Conservation (phyloP, 1,284 basidiomycete species). For the Caloboletus firmus region DNA sequence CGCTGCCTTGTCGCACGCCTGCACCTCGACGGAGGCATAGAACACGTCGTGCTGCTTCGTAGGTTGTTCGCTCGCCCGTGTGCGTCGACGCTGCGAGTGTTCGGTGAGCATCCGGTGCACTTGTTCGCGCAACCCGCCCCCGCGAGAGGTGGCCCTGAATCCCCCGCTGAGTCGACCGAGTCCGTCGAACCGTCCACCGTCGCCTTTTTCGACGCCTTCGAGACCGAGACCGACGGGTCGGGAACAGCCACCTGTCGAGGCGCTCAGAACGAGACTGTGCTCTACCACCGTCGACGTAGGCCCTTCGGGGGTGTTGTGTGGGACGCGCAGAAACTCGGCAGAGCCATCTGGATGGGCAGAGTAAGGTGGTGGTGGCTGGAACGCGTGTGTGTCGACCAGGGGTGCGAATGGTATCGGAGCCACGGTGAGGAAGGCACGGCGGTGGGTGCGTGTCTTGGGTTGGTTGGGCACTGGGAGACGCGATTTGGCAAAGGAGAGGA, state of each 20-base stretch:
- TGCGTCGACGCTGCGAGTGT: conserved; percentile 19
- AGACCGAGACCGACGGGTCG: conserved; percentile 27
- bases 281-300: neutral
- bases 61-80: conserved; percentile 19
- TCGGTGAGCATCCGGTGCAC: conserved; percentile 22
- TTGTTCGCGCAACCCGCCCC: conserved; percentile 13
- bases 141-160: conserved; percentile 9
- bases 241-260: neutral
- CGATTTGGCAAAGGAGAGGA: conserved; percentile 25
- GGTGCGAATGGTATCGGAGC: conserved; percentile 31
- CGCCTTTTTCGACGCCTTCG: conserved; percentile 23
- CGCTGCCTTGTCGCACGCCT: neutral
- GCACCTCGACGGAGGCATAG: conserved; percentile 21
- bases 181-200: conserved; percentile 29
- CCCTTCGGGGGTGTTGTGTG: conserved; percentile 29
- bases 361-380: conserved; percentile 32
- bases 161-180: conserved; percentile 32
- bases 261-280: neutral
- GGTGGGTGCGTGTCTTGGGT: conserved; percentile 12
- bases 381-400: conserved; percentile 25
- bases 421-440: conserved; percentile 12
- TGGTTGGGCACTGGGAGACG: conserved; percentile 23
- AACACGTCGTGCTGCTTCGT: conserved; percentile 31
- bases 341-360: conserved; percentile 11
- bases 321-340: conserved; percentile 17